These are phyloP conservation scores for Penicillium turbatum DNA, from an alignment of 495 filamentous ascomycete species.

Conservation along the genomic window DNA sequence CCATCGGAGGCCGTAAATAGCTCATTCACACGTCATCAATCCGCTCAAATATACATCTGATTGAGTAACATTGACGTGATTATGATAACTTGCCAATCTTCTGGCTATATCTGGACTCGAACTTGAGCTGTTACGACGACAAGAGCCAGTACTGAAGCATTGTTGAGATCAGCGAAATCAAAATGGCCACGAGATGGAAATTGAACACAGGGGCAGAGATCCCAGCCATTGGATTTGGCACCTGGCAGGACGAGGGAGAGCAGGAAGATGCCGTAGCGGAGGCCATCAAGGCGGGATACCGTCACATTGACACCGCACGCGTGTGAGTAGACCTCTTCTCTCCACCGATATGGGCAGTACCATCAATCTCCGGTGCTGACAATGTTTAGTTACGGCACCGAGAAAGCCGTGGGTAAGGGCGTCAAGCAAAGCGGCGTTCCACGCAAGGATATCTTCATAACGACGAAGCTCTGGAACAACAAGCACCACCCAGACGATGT, in stretches of 20 bases:
- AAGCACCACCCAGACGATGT: conserved; percentile 63
- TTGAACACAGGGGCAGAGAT: conserved; percentile 51
- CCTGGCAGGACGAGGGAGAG: conserved; percentile 46
- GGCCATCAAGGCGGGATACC: conserved; percentile 54
- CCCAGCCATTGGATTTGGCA: conserved; percentile 46
- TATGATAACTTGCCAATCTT: background rate
- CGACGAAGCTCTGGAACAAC: conserved; percentile 67
- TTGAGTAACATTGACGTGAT: background rate
- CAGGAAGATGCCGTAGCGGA: conserved; percentile 45
- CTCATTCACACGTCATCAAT: background rate
- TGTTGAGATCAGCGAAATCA: background rate
- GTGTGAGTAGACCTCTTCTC: conserved; percentile 33
- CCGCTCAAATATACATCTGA: background rate
- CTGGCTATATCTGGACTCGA: background rate
- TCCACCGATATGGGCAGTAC: background rate
- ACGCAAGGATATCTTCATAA: conserved; percentile 62
- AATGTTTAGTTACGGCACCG: conserved; percentile 44
- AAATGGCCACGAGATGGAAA: conserved; percentile 32
- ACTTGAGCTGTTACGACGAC: background rate
- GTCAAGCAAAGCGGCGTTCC: conserved; percentile 53
- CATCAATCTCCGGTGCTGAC: background rate
- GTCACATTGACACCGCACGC: conserved; percentile 57
- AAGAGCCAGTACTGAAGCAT: background rate
- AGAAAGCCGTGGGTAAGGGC: conserved; percentile 51
- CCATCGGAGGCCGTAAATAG: background rate